Base-by-base conservation (phyloP, 2,329 filamentous ascomycete species). In the Ustilaginoidea virens region DNA sequence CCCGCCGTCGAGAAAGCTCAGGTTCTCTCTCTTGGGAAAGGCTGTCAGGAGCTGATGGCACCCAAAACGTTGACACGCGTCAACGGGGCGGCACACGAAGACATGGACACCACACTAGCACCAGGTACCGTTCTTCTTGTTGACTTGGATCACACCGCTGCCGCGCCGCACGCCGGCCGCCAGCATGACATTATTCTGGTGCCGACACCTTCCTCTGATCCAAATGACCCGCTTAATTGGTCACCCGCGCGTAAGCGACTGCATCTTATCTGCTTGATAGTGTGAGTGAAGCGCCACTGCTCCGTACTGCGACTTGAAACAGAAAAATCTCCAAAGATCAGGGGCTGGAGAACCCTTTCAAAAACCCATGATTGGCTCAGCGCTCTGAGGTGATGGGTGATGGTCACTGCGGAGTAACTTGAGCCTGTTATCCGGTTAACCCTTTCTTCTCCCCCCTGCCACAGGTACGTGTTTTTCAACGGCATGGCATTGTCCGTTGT, bases 221-320 rank as follows among this genome's bases (percentile, higher is more conserved):
- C 62, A 4, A 60, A 66, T 23, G 66, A 69, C 34, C 66, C 65
- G 3, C 46, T 70, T 19, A 69, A 63, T 33, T 64, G 63, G 63
- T 52, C 37, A 3, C 39, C 36, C 24, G 35, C 39, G 2, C 39
- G 46, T 2, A 51, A 49, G 29, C 15, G 40, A 0, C 36, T 42
- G 9, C 38, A 43, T 5, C 25, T 49, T 12, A 25, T 43, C n/a
- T 51, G 47, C 14, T 38, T 45, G 5, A 43, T 44, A 19, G 23
- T 50, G 50, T 51, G 29, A 37, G 46, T 35, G 5, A 20, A 10
- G 14, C 8, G 3, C 0, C 5, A 6, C 9, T 29, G 4, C 12
- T 19, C 22, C 11, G 11, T 19, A n/a, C 11, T n/a, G n/a, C n/a
- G n/a, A n/a, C n/a, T n/a, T n/a, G n/a, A n/a, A n/a, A n/a, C n/a